phyloP scores from a whole-genome alignment of 164 flowering plant genomes.

The Platanus orientalis region DNA sequence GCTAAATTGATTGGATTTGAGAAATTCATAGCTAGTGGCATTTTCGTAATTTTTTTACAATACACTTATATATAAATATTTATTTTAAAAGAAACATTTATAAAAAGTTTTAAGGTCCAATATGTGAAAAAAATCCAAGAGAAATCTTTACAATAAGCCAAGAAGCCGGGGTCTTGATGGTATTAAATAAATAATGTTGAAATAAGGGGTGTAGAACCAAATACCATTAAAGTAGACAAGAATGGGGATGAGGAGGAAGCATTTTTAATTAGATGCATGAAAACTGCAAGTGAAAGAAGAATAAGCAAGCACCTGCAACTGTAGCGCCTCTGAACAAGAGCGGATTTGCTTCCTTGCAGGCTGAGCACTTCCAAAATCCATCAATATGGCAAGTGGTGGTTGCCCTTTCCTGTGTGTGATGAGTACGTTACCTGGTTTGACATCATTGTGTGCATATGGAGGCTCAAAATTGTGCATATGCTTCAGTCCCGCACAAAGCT shows the following conservation, averaged over 20 bases:
- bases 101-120: too few species aligned
- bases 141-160: too few species aligned
- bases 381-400: conserved; percentile 80
- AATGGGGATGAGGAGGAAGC: not conserved
- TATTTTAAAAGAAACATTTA: too few species aligned
- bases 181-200: not conserved
- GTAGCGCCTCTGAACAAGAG: conserved; percentile 83
- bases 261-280: not conserved
- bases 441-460: conserved; percentile 97
- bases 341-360: conserved; percentile 85
- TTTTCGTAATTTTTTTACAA: too few species aligned
- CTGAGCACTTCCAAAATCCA: conserved; percentile 98
- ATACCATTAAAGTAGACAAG: not conserved
- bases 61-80: too few species aligned
- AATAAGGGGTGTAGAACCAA: not conserved
- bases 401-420: conserved; percentile 80
- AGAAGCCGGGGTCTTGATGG: too few species aligned
- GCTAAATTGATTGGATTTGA: too few species aligned
- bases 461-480: conserved; percentile 93
- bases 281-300: conserved; percentile 4
- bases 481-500: conserved; percentile 98
- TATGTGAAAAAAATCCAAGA: too few species aligned
- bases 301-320: conserved; percentile 64
- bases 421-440: conserved; percentile 95
- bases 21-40: too few species aligned